Evolutionary conservation across 1,139 yeast species (phyloP).

Genomic region (Oligophagozyma castellii): DNA sequence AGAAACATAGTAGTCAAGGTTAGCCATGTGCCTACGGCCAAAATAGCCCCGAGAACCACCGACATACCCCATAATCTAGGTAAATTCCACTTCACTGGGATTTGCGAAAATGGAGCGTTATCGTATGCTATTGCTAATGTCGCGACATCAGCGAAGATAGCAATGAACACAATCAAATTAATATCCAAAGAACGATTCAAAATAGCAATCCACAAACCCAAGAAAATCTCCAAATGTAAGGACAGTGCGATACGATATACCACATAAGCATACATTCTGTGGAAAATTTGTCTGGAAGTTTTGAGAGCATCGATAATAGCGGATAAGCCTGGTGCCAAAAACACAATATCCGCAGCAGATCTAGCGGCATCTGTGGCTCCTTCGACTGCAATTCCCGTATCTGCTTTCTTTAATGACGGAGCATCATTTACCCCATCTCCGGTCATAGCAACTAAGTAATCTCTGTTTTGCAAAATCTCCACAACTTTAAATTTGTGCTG

Average conservation of each 20-base stretch:
- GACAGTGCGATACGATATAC: slow-evolving; percentile 91
- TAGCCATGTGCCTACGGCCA: slow-evolving; percentile 84
- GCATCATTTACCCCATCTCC: slow-evolving; percentile 97
- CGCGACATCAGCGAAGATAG: slow-evolving; percentile 88
- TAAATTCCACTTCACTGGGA: slow-evolving; percentile 97
- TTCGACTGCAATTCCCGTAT: slow-evolving; percentile 92
- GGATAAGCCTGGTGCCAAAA: slow-evolving; percentile 89
- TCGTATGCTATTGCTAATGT: slow-evolving; percentile 89
- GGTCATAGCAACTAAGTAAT: slow-evolving; percentile 93
- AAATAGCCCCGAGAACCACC: slow-evolving; percentile 58
- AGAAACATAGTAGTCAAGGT: slow-evolving; percentile 81
- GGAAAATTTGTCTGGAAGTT: slow-evolving; percentile 91
- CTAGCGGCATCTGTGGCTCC: slow-evolving; percentile 94
- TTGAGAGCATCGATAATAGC: slow-evolving; percentile 85
- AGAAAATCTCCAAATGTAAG: slow-evolving; percentile 77
- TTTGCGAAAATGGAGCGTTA: slow-evolving; percentile 92
- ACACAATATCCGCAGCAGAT: slow-evolving; percentile 90
- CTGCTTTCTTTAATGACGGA: slow-evolving; percentile 89
- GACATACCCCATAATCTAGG: slow-evolving; percentile 96
- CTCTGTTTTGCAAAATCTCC: slow-evolving; percentile 72
- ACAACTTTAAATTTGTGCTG: slow-evolving; percentile 88
- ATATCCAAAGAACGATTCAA: slow-evolving; percentile 68
- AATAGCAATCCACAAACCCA: slow-evolving; percentile 88
- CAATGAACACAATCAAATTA: slow-evolving; percentile 81
- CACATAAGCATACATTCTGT: slow-evolving; percentile 92